Evolutionary conservation across 2,329 filamentous ascomycete genomes (phyloP).

Genomic region (Colletotrichum trifolii): DNA sequence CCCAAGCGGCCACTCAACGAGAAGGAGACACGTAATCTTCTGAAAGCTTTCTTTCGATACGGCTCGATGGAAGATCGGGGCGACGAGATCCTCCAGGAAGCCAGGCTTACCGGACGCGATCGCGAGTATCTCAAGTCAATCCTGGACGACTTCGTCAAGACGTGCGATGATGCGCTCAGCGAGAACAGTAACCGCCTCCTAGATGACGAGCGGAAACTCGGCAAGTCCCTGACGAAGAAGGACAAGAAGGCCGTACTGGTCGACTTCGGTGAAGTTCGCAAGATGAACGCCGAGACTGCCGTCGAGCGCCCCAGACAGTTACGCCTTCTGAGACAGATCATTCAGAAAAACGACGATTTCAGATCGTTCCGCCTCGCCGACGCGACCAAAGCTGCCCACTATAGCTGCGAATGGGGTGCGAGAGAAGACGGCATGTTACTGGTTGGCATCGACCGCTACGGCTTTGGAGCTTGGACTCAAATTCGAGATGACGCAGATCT

Average conservation of each 20-base stretch:
- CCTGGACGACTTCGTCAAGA: conserved; percentile 77
- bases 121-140: conserved; percentile 80
- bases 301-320: conserved; percentile 92
- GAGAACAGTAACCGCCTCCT: conserved; percentile 78
- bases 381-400: conserved; percentile 91
- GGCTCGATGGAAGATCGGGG: conserved; percentile 89
- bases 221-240: conserved; percentile 91
- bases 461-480: conserved; percentile 94
- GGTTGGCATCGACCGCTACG: conserved; percentile 90
- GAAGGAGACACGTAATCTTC: conserved; percentile 92
- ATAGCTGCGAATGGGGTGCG: conserved; percentile 91
- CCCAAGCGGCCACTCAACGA: conserved; percentile 90
- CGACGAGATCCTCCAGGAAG: conserved; percentile 88
- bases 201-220: conserved; percentile 83
- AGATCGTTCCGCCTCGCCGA: conserved; percentile 87
- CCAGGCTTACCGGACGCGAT: conserved; percentile 85
- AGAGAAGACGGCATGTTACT: conserved; percentile 98
- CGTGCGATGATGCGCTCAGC: conserved; percentile 69
- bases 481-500: conserved; percentile 93
- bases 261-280: conserved; percentile 92
- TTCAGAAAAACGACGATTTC: conserved; percentile 75
- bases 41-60: conserved; percentile 90
- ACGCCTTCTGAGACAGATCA: conserved; percentile 81
- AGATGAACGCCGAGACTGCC: conserved; percentile 95
- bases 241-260: conserved; percentile 97